A percentile compares a stretch with the other conserved stretches of the same genome.
Conservation (phyloP, 2,329 filamentous ascomycete species). For the Raffaelea albimanens region DNA sequence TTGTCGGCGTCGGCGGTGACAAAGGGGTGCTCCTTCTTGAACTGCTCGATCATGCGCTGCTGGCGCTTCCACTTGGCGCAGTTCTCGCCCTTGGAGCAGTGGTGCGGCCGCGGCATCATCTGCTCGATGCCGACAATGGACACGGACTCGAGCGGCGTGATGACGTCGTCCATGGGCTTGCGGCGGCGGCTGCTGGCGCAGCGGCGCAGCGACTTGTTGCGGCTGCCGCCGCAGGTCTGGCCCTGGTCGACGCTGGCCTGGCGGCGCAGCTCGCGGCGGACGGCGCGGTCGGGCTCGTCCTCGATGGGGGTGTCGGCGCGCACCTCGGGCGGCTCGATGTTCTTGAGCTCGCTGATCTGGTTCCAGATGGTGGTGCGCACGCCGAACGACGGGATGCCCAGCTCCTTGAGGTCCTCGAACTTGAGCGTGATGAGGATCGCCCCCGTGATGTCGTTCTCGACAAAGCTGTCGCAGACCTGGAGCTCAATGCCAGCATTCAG, state of each 20-base stretch:
- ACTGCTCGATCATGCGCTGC: constrained; percentile 64
- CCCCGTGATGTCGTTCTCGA: constrained; percentile 87
- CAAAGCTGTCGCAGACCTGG: constrained; percentile 70
- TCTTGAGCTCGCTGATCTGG: constrained; percentile 62
- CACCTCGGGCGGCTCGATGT: constrained; percentile 40
- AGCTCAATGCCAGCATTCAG: constrained; percentile 71
- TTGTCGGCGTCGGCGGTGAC: constrained; percentile 46
- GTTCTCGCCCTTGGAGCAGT: constrained; percentile 76
- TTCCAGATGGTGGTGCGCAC: constrained; percentile 73
- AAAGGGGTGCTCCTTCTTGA: constrained; percentile 68
- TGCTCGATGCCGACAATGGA: constrained; percentile 92
- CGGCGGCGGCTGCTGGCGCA: constrained; percentile 29
- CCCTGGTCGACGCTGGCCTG: constrained; percentile 14
- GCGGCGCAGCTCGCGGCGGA: constrained; percentile 30
- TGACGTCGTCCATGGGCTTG: constrained; percentile 47
- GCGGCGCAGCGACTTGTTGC: constrained; percentile 27
- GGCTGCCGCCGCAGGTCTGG: constrained; percentile 8
- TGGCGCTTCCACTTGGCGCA: constrained; percentile 77
- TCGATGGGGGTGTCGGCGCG: constrained; percentile 52
- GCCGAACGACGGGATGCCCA: constrained; percentile 73
- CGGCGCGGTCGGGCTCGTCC: constrained; percentile 43
- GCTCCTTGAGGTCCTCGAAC: constrained; percentile 76
- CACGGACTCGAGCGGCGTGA: constrained; percentile 73
- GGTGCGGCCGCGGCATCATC: constrained; percentile 72
- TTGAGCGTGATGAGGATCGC: constrained; percentile 82